These are phyloP conservation scores for Nasturtium officinale DNA, from an alignment of 345 rosid genomes.

Conservation along the genomic window DNA sequence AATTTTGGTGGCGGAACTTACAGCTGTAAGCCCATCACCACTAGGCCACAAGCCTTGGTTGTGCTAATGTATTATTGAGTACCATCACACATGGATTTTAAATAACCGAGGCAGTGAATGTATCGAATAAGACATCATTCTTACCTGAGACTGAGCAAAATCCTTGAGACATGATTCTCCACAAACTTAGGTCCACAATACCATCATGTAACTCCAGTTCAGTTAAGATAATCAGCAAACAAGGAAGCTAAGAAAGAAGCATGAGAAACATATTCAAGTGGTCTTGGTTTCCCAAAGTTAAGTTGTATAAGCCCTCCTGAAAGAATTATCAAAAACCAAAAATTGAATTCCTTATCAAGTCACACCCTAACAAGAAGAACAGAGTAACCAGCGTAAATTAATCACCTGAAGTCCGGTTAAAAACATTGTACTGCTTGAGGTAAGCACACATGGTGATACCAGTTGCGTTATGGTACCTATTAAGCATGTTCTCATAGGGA, in stretches of 20 bases:
- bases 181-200: conserved; percentile 60
- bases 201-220: conserved; percentile 67
- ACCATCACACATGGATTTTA: not conserved
- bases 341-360: not conserved
- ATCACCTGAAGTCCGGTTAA: conserved; percentile 76
- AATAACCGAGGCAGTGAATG: not conserved
- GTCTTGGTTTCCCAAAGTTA: conserved; percentile 59
- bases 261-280: conserved; percentile 65
- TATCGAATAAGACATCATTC: not conserved
- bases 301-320: conserved; percentile 73
- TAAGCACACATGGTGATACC: conserved; percentile 75
- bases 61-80: too few species aligned
- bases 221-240: conserved; percentile 73
- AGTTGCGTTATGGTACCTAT: conserved; percentile 72
- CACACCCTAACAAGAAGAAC: not conserved
- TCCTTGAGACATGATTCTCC: conserved; percentile 42
- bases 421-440: conserved; percentile 57
- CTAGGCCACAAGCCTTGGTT: too few species aligned
- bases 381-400: not conserved
- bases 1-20: too few species aligned
- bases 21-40: too few species aligned
- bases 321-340: not conserved
- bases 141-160: conserved; percentile 77
- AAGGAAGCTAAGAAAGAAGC: conserved; percentile 82
- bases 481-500: conserved; percentile 82